Evolutionary conservation across 2,329 filamentous ascomycete genomes (phyloP).

Genomic region (Ophiostoma populinum): DNA sequence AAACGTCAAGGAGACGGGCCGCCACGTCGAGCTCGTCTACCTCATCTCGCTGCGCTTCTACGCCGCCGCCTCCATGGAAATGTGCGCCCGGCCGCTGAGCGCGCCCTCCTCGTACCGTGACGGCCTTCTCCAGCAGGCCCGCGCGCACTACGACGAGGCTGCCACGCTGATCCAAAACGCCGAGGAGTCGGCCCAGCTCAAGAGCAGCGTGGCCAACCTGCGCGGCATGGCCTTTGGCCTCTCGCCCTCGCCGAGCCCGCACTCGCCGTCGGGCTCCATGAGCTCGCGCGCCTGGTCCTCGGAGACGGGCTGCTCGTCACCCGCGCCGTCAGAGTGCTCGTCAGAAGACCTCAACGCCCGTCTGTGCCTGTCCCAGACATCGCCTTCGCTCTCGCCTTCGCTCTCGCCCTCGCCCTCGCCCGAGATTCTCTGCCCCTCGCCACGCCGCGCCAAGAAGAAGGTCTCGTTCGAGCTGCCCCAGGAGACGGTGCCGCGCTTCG

Average conservation of each 20-base stretch:
- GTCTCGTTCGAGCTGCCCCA: constrained; percentile 26
- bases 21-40: constrained; percentile 34
- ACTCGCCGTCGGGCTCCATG: constrained; percentile 30
- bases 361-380: constrained; percentile 5
- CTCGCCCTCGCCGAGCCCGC: constrained; percentile 19
- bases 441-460: constrained; percentile 20
- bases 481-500: constrained; percentile 17
- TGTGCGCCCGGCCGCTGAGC: constrained; percentile 32
- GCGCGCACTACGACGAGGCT: constrained; percentile 32
- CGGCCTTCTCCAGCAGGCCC: constrained; percentile 32
- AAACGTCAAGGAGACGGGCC: constrained; percentile 26
- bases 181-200: constrained; percentile 20
- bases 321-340: constrained; percentile 26
- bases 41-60: constrained; percentile 44
- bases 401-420: not conserved
- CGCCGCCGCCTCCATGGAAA: constrained; percentile 41
- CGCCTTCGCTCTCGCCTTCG: not conserved
- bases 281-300: constrained; percentile 25
- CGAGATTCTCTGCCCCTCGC: no score
- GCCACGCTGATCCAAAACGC: constrained; percentile 29
- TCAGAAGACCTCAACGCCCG: constrained; percentile 18
- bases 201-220: not conserved
- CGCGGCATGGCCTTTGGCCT: constrained; percentile 20
- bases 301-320: constrained; percentile 28
- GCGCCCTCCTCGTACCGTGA: constrained; percentile 27